Conservation (phyloP, 2,329 filamentous ascomycete species). For the Claviceps arundinis region DNA sequence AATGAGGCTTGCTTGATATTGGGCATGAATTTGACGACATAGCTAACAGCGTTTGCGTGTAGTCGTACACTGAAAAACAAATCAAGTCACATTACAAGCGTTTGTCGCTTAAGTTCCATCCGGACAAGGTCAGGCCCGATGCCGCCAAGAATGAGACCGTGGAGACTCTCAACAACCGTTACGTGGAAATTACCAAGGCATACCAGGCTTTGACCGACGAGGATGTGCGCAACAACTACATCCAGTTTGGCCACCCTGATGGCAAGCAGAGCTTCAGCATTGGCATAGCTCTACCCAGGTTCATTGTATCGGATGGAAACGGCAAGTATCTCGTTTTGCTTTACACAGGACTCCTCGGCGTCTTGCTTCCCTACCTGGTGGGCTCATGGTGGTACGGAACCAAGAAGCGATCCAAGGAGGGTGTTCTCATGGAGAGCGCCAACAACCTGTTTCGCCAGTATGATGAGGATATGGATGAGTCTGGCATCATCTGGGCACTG, state of each 20-base stretch:
- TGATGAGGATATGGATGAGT: slow-evolving; percentile 68
- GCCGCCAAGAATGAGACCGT: slow-evolving; percentile 76
- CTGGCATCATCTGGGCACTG: slow-evolving; percentile 65
- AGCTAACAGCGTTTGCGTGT: not conserved
- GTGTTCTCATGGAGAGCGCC: slow-evolving; percentile 82
- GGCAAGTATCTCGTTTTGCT: slow-evolving; percentile 89
- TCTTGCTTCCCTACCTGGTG: slow-evolving; percentile 82
- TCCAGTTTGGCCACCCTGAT: slow-evolving; percentile 91
- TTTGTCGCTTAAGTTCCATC: slow-evolving; percentile 76
- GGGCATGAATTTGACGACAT: slow-evolving; percentile 15
- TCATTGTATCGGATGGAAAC: slow-evolving; percentile 84
- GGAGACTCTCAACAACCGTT: slow-evolving; percentile 73
- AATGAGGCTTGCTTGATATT: not conserved
- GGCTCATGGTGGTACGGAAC: slow-evolving; percentile 99
- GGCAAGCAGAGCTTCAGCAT: slow-evolving; percentile 98
- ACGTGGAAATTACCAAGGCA: slow-evolving; percentile 91
- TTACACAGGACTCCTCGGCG: slow-evolving; percentile 77
- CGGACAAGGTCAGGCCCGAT: slow-evolving; percentile 83
- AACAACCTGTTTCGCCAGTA: slow-evolving; percentile 93
- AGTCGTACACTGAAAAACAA: slow-evolving; percentile 74
- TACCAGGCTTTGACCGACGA: slow-evolving; percentile 98
- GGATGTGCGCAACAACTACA: slow-evolving; percentile 91
- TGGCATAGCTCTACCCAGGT: slow-evolving; percentile 86
- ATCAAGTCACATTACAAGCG: slow-evolving; percentile 88
- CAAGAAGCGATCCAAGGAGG: slow-evolving; percentile 84